Base-by-base conservation (phyloP, 106 monocot genomes). In the Dendrobium catenatum region DNA sequence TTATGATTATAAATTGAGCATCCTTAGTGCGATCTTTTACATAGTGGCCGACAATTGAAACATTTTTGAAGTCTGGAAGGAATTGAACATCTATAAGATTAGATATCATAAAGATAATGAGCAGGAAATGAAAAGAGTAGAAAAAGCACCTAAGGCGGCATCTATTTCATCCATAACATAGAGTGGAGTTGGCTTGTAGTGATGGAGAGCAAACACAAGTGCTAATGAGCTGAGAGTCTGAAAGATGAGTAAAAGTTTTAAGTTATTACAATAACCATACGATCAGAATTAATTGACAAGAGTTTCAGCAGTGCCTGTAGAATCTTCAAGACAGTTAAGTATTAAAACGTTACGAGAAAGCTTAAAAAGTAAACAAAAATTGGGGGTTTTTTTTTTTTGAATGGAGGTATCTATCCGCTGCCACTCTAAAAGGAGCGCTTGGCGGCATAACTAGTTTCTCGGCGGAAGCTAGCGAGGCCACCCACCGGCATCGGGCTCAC, bases 101-200 rank as follows among this genome's bases (percentile, higher is more conserved):
- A 55, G 1, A 9, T 9, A 42, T 19, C 26, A 41, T 47, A 37
- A 41, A 49, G 55, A n/a, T 26, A 26, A 20, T 56, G 7, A 67
- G 6, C 5, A 22, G 73, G 13, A 29, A 5, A 51, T 67, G 10
- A 16, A 6, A 47, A 66, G 33, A 41, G 46, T 68, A 17, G n/a
- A 42, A 61, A 24, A 26, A 67, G 64, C 88, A 98, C 97, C 97
- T 72, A 98, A 86, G 17, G 98, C 98, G 83, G 98, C 98, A 90
- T 98, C 98, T 33, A 98, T 98, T 78, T 98, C 98, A 80, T 98
- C 98, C 98, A 98, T 98, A 29, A 98, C 98, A 86, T 95, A 98
- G 4, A 98, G 81, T 0, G 98, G 98, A 33, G 98, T 98, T 4
- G 98, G 98, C 83, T 95, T 98, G 91, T 93, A 98, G 81, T 98